Evolutionary conservation across 257 asterid genomes (phyloP).

Genomic region (Linderniella brevidens): DNA sequence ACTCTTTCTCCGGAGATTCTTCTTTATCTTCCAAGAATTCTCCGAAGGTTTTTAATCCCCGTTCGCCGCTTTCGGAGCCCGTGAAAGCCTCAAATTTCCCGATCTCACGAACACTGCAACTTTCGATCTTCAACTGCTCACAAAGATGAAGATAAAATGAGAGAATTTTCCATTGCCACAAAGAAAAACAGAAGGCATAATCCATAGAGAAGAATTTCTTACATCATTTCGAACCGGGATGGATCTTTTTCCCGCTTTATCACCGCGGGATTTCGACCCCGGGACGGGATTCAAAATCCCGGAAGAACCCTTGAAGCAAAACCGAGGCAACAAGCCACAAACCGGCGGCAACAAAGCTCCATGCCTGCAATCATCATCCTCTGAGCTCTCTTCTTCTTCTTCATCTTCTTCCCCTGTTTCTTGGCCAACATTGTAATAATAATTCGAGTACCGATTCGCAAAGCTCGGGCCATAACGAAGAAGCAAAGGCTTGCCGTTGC

Average conservation of each 20-base stretch:
- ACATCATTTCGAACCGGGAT: too few species aligned
- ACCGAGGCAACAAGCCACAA: conserved; percentile 72
- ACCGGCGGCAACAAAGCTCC: conserved; percentile 18
- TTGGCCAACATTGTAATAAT: conserved; percentile 6
- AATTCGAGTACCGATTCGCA: conserved; percentile 26
- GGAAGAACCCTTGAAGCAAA: conserved; percentile 51
- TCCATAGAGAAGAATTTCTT: too few species aligned
- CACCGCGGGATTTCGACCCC: background rate
- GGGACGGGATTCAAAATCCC: conserved; percentile 47
- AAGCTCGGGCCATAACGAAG: conserved; percentile 82
- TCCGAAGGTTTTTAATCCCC: conserved; percentile 23
- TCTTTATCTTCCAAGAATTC: conserved; percentile 28
- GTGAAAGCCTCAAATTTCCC: too few species aligned
- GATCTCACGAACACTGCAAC: too few species aligned
- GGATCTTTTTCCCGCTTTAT: too few species aligned
- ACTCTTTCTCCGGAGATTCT: conserved; percentile 13
- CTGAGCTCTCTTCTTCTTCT: conserved; percentile 50
- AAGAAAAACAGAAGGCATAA: too few species aligned
- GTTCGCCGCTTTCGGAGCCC: conserved; percentile 5
- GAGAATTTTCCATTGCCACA: background rate
- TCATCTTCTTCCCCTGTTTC: conserved; percentile 32
- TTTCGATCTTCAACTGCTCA: conserved; percentile 30
- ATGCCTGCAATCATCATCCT: conserved; percentile 21
- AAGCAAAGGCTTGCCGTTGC: conserved; percentile 37
- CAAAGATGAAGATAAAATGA: conserved; percentile 1